Percentiles rank a stretch among this genome's conserved stretches.
These are phyloP conservation scores for Neocallimastix lanati DNA, from an alignment of 192 early-diverging fungal genomes.

Conservation along the genomic window DNA sequence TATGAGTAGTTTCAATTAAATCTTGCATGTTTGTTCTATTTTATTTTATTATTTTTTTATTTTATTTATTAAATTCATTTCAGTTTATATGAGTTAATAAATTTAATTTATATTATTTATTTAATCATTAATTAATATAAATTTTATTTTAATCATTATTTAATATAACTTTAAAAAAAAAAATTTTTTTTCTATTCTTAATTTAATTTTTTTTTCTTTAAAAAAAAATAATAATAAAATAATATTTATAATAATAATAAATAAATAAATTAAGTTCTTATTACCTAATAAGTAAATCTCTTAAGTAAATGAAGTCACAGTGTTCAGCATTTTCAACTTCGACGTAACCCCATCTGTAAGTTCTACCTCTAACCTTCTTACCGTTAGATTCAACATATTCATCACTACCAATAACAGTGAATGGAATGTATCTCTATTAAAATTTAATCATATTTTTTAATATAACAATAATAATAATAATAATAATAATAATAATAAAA, in stretches of 20 bases:
- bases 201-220: background rate
- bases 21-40: constrained; percentile 52
- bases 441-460: background rate
- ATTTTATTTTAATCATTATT: too few species aligned
- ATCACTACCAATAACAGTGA: constrained; percentile 90
- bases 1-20: constrained; percentile 90
- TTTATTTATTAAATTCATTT: too few species aligned
- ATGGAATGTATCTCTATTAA: constrained; percentile 61
- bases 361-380: constrained; percentile 73
- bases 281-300: constrained; percentile 62
- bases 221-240: too few species aligned
- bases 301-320: constrained; percentile 87
- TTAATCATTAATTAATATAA: too few species aligned
- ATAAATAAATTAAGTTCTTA: too few species aligned
- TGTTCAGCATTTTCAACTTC: constrained; percentile 94
- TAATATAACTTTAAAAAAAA: too few species aligned
- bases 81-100: too few species aligned
- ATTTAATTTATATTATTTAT: too few species aligned
- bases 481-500: too few species aligned
- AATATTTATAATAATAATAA: too few species aligned
- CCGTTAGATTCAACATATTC: constrained; percentile 61
- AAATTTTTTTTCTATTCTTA: too few species aligned
- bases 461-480: too few species aligned
- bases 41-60: background rate
- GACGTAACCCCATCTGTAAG: constrained; percentile 92